Conservation (phyloP, 2,329 filamentous ascomycete genomes). For the Fusarium penzigii region DNA sequence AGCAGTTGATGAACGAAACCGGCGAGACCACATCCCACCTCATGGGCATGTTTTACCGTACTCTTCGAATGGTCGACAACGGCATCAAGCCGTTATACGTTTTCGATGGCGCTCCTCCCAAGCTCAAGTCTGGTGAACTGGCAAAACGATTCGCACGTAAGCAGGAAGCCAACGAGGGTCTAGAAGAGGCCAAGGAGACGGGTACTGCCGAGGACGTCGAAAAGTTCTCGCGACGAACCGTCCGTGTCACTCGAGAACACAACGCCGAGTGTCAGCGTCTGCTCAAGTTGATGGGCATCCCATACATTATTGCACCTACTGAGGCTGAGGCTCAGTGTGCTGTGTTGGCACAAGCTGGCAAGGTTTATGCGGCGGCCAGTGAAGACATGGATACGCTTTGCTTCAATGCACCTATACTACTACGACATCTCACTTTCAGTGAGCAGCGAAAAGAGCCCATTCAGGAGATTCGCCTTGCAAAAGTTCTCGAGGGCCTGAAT, state of each 20-base stretch:
- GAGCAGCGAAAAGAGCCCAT: conserved; percentile 98
- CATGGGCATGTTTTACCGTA: conserved; percentile 99
- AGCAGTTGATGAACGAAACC: conserved; percentile 92
- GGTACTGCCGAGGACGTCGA: conserved; percentile 97
- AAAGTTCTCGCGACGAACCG: conserved; percentile 92
- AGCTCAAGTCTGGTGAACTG: conserved; percentile 95
- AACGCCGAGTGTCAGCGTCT: conserved; percentile 92
- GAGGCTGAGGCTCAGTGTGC: conserved; percentile 98
- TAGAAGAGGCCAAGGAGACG: conserved; percentile 95
- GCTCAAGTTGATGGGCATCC: conserved; percentile 93
- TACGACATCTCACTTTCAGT: conserved; percentile 93
- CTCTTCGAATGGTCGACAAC: conserved; percentile 95
- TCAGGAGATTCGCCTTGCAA: conserved; percentile 87
- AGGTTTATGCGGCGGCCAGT: conserved; percentile 94
- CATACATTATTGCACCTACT: conserved; percentile 91
- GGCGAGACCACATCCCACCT: conserved; percentile 97
- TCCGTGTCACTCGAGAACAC: conserved; percentile 93
- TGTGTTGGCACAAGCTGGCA: conserved; percentile 81
- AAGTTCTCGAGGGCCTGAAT: conserved; percentile 79
- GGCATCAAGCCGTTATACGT: conserved; percentile 98
- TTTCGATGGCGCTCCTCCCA: conserved; percentile 94
- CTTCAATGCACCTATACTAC: conserved; percentile 86
- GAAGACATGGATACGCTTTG: conserved; percentile 99
- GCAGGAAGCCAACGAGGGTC: conserved; percentile 82
- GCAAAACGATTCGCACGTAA: conserved; percentile 96